Percentiles rank a stretch among this genome's conserved stretches.
Conservation (phyloP, 2,329 filamentous ascomycete species). For the Cytospora piceicola region DNA sequence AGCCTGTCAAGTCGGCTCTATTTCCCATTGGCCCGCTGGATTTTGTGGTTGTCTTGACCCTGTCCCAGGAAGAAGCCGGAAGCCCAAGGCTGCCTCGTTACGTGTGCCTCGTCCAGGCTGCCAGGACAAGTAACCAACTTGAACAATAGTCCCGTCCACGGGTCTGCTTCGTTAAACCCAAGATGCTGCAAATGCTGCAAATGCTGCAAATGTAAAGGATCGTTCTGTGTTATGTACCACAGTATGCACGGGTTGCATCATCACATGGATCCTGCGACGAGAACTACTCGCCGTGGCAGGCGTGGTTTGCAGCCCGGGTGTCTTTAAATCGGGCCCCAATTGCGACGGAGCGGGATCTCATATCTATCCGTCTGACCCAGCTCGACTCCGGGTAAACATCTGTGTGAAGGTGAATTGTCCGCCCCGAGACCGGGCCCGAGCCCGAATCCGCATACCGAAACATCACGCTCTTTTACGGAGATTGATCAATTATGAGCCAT, state of each 20-base stretch:
- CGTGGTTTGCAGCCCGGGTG: constrained; percentile 4
- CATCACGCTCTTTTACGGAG: neutral
- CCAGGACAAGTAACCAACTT: neutral
- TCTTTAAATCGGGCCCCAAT: neutral
- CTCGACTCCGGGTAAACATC: neutral
- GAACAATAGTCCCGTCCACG: neutral
- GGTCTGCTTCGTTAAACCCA: neutral
- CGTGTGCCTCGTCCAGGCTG: neutral
- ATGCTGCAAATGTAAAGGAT: neutral
- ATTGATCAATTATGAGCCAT: too few species aligned
- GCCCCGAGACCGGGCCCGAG: constrained; percentile 16
- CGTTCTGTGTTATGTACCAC: neutral
- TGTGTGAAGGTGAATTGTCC: neutral
- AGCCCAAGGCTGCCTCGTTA: constrained; percentile 9
- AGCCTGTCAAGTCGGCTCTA: constrained; percentile 1
- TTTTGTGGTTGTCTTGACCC: neutral
- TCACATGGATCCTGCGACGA: constrained; percentile 13
- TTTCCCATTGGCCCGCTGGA: constrained; percentile 22
- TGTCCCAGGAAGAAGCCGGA: constrained; percentile 33
- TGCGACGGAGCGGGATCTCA: constrained; percentile 7
- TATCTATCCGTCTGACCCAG: constrained; percentile 22
- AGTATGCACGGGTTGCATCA: neutral
- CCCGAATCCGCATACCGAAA: constrained; percentile 10
- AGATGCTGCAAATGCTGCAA: neutral
- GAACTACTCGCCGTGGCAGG: constrained; percentile 13